Base-by-base conservation (phyloP, 306 rosid genomes). In the Dalbergia cochinchinensis region DNA sequence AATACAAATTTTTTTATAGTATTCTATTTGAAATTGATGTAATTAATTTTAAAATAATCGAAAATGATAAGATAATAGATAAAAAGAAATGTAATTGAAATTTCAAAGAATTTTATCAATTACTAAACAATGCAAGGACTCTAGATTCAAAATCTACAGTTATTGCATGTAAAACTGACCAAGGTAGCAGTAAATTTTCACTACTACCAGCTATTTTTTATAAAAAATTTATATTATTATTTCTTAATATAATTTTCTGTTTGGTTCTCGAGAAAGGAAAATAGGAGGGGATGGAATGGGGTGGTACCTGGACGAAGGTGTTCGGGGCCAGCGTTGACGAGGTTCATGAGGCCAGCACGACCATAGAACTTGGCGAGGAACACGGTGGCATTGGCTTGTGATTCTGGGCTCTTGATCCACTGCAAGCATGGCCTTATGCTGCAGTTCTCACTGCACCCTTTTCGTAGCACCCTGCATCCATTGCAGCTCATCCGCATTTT, bases 401-500 rank as follows among this genome's bases (percentile, higher is more conserved):
- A 92, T n/a, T 94, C 99, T 0, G 97, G 92, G 83, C 83, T 90
- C 78, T 92, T 94, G 79, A 94, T 92, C 99, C 99, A 94, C 54
- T 87, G 95, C 74, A 94, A 79, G 37, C 99, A 94, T 0, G 99
- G 99, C 54, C 99, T 76, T 48, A 94, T 94, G 80, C 99, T 94
- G 59, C 99, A 94, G 74, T 86, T 94, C 55, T 94, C 97, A 26
- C 97, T 94, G 59, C 99, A 94, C 8, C 99, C 99, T 45, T 94
- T 94, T 64, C 99, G 86, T 0, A 94, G 88, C 6, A 94, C 97
- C 13, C 99, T 76, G 71, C 99, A 94, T 13, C 99, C 99, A 75
- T 92, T 94, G 69, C 99, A 94, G 42, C 99, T 94, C 97, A 94
- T 92, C 83, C 99, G 97, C 99, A 94, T 94, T 91, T 87, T 82